Percentiles rank a stretch among this genome's conserved stretches.
These are phyloP conservation scores for Metarhizium sp. DNA, from an alignment of 2,329 filamentous ascomycete species.

Conservation along the genomic window DNA sequence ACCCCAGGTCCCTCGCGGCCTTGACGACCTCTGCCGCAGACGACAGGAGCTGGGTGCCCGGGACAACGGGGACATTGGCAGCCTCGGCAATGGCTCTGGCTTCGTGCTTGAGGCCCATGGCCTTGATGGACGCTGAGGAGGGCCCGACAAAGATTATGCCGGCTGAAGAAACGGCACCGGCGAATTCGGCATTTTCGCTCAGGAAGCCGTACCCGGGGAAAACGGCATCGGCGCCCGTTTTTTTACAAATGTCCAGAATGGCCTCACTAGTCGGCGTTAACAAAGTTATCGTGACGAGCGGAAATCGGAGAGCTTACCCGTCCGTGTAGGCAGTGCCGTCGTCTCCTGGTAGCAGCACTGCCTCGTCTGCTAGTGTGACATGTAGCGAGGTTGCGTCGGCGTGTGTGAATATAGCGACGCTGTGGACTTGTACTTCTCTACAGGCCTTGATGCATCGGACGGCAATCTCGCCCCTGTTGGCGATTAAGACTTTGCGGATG, in stretches of 20 bases:
- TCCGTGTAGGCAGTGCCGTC: slow-evolving; percentile 19
- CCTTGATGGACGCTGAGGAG: slow-evolving; percentile 37
- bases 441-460: not conserved
- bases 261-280: slow-evolving; percentile 3
- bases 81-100: slow-evolving; percentile 42
- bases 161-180: slow-evolving; percentile 36
- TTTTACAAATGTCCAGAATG: slow-evolving; percentile 25
- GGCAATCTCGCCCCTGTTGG: slow-evolving; percentile 22
- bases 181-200: slow-evolving; percentile 37
- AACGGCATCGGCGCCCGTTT: slow-evolving; percentile 40
- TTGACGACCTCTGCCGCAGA: slow-evolving; percentile 42
- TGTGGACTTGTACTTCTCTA: not conserved
- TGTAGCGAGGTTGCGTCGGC: slow-evolving; percentile 40
- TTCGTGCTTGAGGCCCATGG: slow-evolving; percentile 41
- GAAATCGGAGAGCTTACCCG: slow-evolving; percentile 16
- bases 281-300: slow-evolving; percentile 6
- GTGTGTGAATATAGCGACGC: slow-evolving; percentile 3
- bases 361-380: slow-evolving; percentile 35
- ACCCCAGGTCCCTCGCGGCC: slow-evolving; percentile 24
- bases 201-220: slow-evolving; percentile 22
- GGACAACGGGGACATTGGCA: slow-evolving; percentile 33
- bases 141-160: slow-evolving; percentile 51
- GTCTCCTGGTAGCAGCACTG: slow-evolving; percentile 37
- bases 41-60: slow-evolving; percentile 17
- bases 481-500: slow-evolving; percentile 2